Conservation (phyloP, 768 basidiomycete genomes). For the Dacryopinax primogenitus region DNA sequence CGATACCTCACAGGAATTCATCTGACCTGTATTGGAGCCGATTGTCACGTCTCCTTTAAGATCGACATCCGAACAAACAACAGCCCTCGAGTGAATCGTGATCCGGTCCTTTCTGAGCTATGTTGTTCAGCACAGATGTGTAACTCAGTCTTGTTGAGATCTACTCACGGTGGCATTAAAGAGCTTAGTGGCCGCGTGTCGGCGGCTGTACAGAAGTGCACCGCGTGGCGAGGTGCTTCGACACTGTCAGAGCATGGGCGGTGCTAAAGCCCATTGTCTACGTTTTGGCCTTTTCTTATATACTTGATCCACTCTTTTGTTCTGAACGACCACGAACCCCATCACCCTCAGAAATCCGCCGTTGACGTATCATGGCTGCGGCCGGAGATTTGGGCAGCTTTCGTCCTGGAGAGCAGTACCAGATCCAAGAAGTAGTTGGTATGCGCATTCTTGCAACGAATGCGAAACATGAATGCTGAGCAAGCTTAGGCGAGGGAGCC, state of each 20-base stretch:
- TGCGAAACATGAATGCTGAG: not conserved
- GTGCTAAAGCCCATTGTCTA: not conserved
- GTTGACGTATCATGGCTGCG: not conserved
- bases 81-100: conserved; percentile 77
- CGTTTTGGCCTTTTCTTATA: not conserved
- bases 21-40: conserved; percentile 46
- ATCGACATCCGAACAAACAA: conserved; percentile 88
- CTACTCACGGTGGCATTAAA: not conserved
- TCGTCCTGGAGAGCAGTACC: conserved; percentile 1
- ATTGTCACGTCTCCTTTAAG: conserved; percentile 90
- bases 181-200: not conserved
- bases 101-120: conserved; percentile 64
- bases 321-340: too few relatives aligned
- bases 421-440: conserved; percentile 4
- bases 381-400: not conserved
- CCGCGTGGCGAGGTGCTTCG: not conserved
- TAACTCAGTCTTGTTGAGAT: not conserved
- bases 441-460: not conserved
- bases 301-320: not conserved
- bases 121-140: not conserved
- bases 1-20: not conserved
- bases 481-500: conserved; percentile 55
- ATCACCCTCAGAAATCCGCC: not conserved
- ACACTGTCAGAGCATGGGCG: not conserved
- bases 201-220: not conserved